Evolutionary conservation across 331 rosid species (phyloP).

Genomic region (Erythrophleum ivorense): DNA sequence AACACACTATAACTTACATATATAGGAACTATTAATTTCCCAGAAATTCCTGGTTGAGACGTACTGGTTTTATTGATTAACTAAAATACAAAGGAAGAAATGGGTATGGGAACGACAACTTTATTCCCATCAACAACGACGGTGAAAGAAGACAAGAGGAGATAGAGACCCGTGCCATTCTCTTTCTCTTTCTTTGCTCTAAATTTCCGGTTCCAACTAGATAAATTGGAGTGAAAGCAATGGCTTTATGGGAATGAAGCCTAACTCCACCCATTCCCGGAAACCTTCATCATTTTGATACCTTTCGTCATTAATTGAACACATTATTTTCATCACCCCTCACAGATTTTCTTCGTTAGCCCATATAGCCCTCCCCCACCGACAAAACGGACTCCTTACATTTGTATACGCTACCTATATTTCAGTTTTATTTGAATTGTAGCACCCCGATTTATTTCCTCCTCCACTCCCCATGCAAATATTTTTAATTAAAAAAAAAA

Average conservation of each 20-base stretch:
- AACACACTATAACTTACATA: too few species aligned
- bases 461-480: conserved; percentile 23
- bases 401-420: not conserved
- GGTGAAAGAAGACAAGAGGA: conserved; percentile 36
- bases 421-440: not conserved
- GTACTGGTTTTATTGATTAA: conserved; percentile 39
- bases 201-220: conserved; percentile 23
- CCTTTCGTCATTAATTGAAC: conserved; percentile 54
- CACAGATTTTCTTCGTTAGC: conserved; percentile 25
- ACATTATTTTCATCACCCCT: conserved; percentile 40
- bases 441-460: not conserved
- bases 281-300: conserved; percentile 44
- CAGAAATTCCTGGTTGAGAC: conserved; percentile 6
- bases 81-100: conserved; percentile 47
- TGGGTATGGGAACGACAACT: conserved; percentile 44
- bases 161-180: conserved; percentile 53
- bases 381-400: conserved; percentile 41
- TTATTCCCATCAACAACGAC: conserved; percentile 42
- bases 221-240: conserved; percentile 43
- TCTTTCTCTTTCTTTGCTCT: conserved; percentile 44
- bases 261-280: conserved; percentile 55
- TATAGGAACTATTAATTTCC: not conserved
- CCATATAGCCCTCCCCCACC: conserved; percentile 29
- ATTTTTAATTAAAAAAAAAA: not conserved
- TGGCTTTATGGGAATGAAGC: conserved; percentile 50